These are phyloP conservation scores for Colletotrichum neosansevieriae DNA, from an alignment of 2,329 filamentous ascomycete genomes.

Conservation along the genomic window DNA sequence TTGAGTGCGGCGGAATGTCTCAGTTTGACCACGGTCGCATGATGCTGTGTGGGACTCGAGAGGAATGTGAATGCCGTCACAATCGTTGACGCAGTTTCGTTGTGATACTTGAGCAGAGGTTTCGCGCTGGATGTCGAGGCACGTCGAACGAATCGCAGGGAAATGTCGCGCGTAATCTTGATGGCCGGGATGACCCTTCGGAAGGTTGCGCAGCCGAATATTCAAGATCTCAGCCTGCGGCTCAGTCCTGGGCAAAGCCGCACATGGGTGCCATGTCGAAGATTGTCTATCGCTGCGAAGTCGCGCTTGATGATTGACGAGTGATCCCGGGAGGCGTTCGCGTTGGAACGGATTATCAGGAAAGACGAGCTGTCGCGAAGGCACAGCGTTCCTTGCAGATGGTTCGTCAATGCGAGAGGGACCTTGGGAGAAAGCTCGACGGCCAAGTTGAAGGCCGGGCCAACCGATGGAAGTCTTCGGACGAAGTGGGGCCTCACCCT, in stretches of 20 bases:
- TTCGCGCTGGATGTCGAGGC: too few species aligned
- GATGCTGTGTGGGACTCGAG: background rate
- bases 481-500: background rate
- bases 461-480: background rate
- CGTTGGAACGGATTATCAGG: background rate
- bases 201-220: background rate
- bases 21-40: background rate
- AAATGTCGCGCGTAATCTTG: constrained; percentile 16
- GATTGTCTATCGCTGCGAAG: too few species aligned
- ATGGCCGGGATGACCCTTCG: constrained; percentile 19
- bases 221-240: background rate
- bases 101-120: too few species aligned
- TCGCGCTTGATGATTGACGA: too few species aligned
- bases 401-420: background rate
- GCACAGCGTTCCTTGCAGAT: background rate
- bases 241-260: constrained; percentile 5
- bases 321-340: background rate
- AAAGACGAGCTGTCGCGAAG: background rate
- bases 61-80: constrained; percentile 5
- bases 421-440: background rate
- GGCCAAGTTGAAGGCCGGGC: too few species aligned
- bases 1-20: constrained; percentile 29
- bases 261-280: constrained; percentile 2
- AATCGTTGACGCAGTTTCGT: background rate
- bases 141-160: background rate